A percentile compares a stretch with the other conserved stretches of the same genome.
These are phyloP conservation scores for Paramecium octaurelia DNA, from an alignment of 73 alveolate genomes.

Conservation along the genomic window DNA sequence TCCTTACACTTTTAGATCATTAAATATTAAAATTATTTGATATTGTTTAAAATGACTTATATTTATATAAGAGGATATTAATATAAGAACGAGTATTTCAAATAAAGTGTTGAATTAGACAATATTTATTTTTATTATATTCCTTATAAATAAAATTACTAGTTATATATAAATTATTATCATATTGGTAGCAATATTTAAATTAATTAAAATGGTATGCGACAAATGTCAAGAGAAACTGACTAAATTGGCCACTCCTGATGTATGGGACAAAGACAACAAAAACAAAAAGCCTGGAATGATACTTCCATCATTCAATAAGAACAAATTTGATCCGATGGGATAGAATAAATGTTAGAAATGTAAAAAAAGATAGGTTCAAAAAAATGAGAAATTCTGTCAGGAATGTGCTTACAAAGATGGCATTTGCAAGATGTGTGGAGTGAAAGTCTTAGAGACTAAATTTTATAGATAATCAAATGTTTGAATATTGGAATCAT, in stretches of 20 bases:
- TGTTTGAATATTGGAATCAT: constrained; percentile 33
- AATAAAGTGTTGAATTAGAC: neutral
- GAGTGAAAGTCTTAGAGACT: constrained; percentile 56
- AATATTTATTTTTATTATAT: neutral
- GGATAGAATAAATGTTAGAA: constrained; percentile 45
- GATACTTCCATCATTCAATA: constrained; percentile 38
- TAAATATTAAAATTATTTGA: neutral
- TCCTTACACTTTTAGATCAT: neutral
- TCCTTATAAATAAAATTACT: neutral
- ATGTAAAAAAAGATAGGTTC: constrained; percentile 55
- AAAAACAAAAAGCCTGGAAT: constrained; percentile 41
- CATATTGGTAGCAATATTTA: neutral
- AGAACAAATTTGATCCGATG: constrained; percentile 44
- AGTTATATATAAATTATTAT: neutral
- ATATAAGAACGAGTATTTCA: too few relatives aligned
- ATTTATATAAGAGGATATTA: neutral
- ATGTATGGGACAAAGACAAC: constrained; percentile 21
- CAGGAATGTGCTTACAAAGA: constrained; percentile 59
- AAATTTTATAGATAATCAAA: constrained; percentile 60
- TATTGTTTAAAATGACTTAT: neutral
- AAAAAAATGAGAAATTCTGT: constrained; percentile 50
- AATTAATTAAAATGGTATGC: constrained; percentile 49
- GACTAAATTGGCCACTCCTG: neutral
- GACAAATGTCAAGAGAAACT: constrained; percentile 59
- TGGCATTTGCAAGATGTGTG: constrained; percentile 66